Evolutionary conservation across 495 filamentous ascomycete species (phyloP).

Genomic region (Neurospora sp.): DNA sequence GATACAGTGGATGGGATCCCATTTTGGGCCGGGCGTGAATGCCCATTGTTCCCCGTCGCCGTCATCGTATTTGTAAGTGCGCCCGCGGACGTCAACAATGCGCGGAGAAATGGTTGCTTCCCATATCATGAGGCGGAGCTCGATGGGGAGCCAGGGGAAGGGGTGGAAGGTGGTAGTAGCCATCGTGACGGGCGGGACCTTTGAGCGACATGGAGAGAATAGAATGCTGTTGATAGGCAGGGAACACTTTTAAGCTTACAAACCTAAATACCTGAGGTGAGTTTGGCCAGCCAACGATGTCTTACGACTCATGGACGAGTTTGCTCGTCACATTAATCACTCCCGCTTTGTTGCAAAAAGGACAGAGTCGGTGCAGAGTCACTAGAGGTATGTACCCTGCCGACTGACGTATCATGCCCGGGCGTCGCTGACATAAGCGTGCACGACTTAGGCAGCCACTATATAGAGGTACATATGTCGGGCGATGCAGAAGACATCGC

Average conservation of each 20-base stretch:
- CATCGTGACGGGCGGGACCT: not conserved
- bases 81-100: not conserved
- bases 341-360: not conserved
- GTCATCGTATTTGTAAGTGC: not conserved
- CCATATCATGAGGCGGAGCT: conserved; percentile 30
- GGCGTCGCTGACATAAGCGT: not conserved
- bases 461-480: too few relatives aligned
- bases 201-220: not conserved
- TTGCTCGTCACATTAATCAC: not conserved
- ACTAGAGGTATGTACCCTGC: too few relatives aligned
- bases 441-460: not conserved
- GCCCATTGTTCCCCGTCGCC: too few relatives aligned
- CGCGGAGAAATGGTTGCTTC: not conserved
- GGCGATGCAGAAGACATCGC: not conserved
- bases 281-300: not conserved
- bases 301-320: not conserved
- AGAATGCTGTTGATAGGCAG: not conserved
- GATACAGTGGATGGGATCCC: too few relatives aligned
- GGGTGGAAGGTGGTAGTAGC: conserved; percentile 11
- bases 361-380: not conserved
- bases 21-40: too few relatives aligned
- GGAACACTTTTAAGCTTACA: not conserved
- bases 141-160: conserved; percentile 25
- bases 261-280: not conserved
- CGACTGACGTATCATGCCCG: not conserved